Evolutionary conservation across 345 rosid species (phyloP).

Genomic region (Linum lewisii): DNA sequence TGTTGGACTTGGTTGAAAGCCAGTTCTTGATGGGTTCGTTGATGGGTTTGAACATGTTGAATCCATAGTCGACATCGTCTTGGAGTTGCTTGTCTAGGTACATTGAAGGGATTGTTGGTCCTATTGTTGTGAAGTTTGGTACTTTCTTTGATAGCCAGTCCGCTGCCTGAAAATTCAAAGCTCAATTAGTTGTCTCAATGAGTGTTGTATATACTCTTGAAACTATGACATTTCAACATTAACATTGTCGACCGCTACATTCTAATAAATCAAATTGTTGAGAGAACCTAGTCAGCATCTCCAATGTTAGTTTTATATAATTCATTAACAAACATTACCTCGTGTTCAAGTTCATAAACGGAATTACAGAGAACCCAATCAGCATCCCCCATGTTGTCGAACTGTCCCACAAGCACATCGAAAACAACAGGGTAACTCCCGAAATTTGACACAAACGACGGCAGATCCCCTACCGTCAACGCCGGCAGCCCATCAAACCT

Average conservation of each 20-base stretch:
- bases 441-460: slow-evolving; percentile 17
- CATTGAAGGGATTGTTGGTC: slow-evolving; percentile 41
- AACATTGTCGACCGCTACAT: too few species aligned
- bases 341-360: slow-evolving; percentile 28
- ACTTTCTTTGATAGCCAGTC: too few species aligned
- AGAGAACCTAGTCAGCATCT: too few species aligned
- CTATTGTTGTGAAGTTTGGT: slow-evolving; percentile 19
- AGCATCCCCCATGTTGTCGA: not conserved
- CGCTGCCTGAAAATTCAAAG: not conserved
- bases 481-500: slow-evolving; percentile 23
- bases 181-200: too few species aligned
- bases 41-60: slow-evolving; percentile 23
- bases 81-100: slow-evolving; percentile 31
- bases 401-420: not conserved
- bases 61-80: slow-evolving; percentile 35
- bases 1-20: slow-evolving; percentile 26
- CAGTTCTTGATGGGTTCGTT: slow-evolving; percentile 24
- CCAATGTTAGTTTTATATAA: too few species aligned
- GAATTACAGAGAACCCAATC: slow-evolving; percentile 5
- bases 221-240: too few species aligned
- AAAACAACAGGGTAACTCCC: not conserved
- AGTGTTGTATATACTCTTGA: too few species aligned
- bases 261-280: too few species aligned
- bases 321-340: slow-evolving; percentile 18
- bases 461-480: slow-evolving; percentile 15